Base-by-base conservation (phyloP, 352 stramenopile species). In the Bremia lactucae region DNA sequence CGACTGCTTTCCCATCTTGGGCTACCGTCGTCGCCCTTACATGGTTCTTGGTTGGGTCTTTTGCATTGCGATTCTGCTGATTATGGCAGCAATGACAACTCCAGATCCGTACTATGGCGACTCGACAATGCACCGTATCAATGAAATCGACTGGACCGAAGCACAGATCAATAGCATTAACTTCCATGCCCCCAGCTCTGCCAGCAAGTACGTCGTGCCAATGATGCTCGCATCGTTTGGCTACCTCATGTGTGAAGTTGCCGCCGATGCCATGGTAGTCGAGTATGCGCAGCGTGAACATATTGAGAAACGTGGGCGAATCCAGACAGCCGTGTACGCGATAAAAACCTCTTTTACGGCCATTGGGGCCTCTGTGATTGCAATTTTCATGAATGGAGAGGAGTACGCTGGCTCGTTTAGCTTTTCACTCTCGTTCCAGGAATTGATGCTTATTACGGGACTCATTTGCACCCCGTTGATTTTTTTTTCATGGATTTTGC, bases 161-260 rank as follows among this genome's bases (percentile, higher is more conserved):
- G 48, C 55, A 4, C 59, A 65, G 26, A 50, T 59, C 14, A 40
- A 35, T 20, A 69, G 55, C 10, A 63, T 69, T 45, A 69, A 69
- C 15, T 8, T 21, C n/a, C 13, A 43, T 7, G 59, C 59, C 4
- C 36, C 59, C 0, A 58, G 55, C 16, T 48, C 52, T 2, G 65
- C 59, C 2, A 50, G 51, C 13, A 58, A 66, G 19, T 73, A 73
- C 25, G 58, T 78, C 0, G 28, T 78, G 25, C 59, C 59, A 8
- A 72, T 79, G 66, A 77, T 78, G 66, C 35, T 82, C 8, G 58
- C 65, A 6, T 61, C 61, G 1, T 69, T 78, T 26, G 66, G 69
- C 6, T 82, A 72, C 31, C 42, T 78, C 6, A 15, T 73, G 6
- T 59, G 57, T 21, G 69, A 81, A 11, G 65, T 73, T 14, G 55